Percentiles rank a stretch among this genome's conserved stretches.
Conservation (phyloP, 1,284 basidiomycete genomes). For the Meira nashicola region DNA sequence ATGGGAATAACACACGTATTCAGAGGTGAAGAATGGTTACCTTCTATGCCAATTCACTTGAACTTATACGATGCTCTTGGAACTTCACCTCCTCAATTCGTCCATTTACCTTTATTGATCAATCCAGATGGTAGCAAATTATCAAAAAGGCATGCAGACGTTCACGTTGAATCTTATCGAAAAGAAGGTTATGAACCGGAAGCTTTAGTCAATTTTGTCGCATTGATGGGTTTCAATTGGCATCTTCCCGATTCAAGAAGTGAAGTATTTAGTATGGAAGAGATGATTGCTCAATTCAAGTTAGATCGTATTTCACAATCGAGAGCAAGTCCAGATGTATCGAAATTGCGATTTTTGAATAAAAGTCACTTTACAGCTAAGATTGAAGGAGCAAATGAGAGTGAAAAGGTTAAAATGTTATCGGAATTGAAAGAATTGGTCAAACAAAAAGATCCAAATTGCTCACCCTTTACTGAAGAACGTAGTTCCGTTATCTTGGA, state of each 20-base stretch:
- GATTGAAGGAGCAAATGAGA: constrained; percentile 17
- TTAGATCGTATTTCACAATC: constrained; percentile 38
- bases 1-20: constrained; percentile 96
- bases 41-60: constrained; percentile 86
- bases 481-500: background rate
- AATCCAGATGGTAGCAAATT: constrained; percentile 90
- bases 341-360: constrained; percentile 45
- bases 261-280: constrained; percentile 39
- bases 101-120: constrained; percentile 82
- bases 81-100: constrained; percentile 72
- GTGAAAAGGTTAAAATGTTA: no score
- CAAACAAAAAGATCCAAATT: background rate
- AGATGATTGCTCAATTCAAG: constrained; percentile 35
- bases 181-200: constrained; percentile 82
- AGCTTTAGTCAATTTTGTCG: constrained; percentile 87
- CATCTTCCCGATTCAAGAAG: constrained; percentile 18
- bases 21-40: constrained; percentile 96
- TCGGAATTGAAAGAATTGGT: background rate
- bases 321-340: constrained; percentile 35
- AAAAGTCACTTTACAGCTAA: constrained; percentile 33
- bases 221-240: constrained; percentile 78
- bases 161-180: constrained; percentile 77
- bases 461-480: background rate
- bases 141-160: constrained; percentile 74
- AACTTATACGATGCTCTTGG: constrained; percentile 78